phyloP scores from a whole-genome alignment of 2,329 filamentous ascomycete species.

The Botryotinia convoluta region DNA sequence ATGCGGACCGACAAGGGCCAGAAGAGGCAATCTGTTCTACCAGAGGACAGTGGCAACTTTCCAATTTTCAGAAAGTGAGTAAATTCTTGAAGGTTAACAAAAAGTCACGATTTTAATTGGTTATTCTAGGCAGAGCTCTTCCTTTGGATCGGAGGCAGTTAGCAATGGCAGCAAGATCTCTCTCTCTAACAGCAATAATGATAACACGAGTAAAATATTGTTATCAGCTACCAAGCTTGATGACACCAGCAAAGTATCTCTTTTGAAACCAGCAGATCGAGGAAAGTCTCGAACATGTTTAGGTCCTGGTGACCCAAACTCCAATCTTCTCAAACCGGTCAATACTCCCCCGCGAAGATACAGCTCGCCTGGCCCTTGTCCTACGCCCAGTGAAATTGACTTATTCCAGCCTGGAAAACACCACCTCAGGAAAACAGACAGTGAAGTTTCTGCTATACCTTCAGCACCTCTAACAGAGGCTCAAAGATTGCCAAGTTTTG shows the following conservation, averaged over 20 bases:
- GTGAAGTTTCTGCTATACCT: slow-evolving; percentile 28
- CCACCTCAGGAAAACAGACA: slow-evolving; percentile 24
- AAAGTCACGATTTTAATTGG: background rate
- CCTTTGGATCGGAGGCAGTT: background rate
- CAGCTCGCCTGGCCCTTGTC: slow-evolving; percentile 29
- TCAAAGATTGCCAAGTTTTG: slow-evolving; percentile 32
- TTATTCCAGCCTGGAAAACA: slow-evolving; percentile 15
- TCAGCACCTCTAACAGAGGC: slow-evolving; percentile 30
- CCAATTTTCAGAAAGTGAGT: slow-evolving; percentile 16
- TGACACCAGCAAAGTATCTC: background rate
- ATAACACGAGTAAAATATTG: background rate
- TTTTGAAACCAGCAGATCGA: background rate
- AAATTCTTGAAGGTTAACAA: background rate
- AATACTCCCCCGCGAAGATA: slow-evolving; percentile 26
- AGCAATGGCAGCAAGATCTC: slow-evolving; percentile 2
- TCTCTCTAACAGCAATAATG: background rate
- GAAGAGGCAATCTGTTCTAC: slow-evolving; percentile 17
- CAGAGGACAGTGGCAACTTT: slow-evolving; percentile 20
- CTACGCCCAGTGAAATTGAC: slow-evolving; percentile 17
- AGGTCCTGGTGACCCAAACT: slow-evolving; percentile 13
- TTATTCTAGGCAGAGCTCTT: background rate
- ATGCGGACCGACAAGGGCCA: slow-evolving; percentile 6
- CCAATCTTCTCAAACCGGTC: slow-evolving; percentile 22
- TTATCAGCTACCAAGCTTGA: slow-evolving; percentile 3
- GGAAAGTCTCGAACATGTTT: slow-evolving; percentile 7